Evolutionary conservation across 2,329 filamentous ascomycete species (phyloP), one percentile per base, ranked within the genome.

Genomic region (Cercospora beticola): DNA sequence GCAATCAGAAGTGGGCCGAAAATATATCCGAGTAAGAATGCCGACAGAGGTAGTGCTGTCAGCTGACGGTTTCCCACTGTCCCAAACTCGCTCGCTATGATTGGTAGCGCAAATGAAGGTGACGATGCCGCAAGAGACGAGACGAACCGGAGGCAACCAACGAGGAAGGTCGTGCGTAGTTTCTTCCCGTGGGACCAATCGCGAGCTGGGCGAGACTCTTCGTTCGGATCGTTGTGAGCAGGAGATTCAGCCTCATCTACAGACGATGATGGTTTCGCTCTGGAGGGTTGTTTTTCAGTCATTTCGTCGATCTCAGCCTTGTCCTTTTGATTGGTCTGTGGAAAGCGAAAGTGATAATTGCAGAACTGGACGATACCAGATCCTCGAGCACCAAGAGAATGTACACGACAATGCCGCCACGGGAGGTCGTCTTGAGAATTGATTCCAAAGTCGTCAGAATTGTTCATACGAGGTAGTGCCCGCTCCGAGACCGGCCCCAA

Each of bases 1-100:
- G 81, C 80, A 36, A 83, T 78, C 23, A 78, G 58, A n/a, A 83
- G 70, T 0, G 82, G 82, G 2, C 82, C 82, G 65, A 82, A 76
- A 0, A 80, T 79, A 67, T 81, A 83, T 0, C 14, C 90, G 0
- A 91, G 80, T 2, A 92, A 82, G 75, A 89, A 78, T 21, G 90
- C 84, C 0, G 88, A 90, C 7, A 78, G 71, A 2, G 76, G 67
- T 58, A 78, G 69, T n/a, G 73, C 67, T 28, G 70, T 57, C 40
- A 72, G 62, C 14, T 74, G 70, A 12, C 67, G 61, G 18, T 70
- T 71, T 12, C 40, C n/a, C n/a, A 63, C 68, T 46, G 77, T 74
- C 21, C 73, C 68, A n/a, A 79, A 73, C 30, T 78, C 74, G 16
- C 28, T 18, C 1, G 67, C 68, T 57, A 79, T 76, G 14, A 60